phyloP scores from a whole-genome alignment of 2,329 filamentous ascomycete genomes.

The Aspergillus vadensis region DNA sequence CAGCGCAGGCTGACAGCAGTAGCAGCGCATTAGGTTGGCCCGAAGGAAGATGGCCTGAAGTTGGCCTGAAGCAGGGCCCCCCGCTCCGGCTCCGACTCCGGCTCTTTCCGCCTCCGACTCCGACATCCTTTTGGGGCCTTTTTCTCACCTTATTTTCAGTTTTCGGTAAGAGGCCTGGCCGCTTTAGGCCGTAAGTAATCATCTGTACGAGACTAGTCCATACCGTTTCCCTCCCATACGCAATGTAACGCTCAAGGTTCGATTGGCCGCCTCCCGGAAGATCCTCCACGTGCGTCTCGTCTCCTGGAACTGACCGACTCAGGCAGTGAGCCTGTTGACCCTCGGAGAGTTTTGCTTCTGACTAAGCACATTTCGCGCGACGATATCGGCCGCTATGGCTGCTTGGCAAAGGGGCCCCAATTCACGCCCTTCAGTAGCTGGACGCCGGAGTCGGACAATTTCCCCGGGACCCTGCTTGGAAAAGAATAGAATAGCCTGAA shows the following conservation, averaged over 20 bases:
- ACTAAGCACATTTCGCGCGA: not conserved
- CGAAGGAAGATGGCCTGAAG: not conserved
- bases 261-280: slow-evolving; percentile 24
- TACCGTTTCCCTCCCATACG: slow-evolving; percentile 2
- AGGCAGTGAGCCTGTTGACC: not conserved
- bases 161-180: not conserved
- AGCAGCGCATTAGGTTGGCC: not conserved
- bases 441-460: not conserved
- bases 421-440: not conserved
- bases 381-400: not conserved
- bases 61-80: not conserved
- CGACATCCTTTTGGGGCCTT: not conserved
- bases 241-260: slow-evolving; percentile 18
- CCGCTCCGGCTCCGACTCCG: slow-evolving; percentile 5
- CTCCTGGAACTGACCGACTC: not conserved
- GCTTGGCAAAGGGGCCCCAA: too few relatives aligned
- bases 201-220: not conserved
- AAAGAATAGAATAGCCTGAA: too few relatives aligned
- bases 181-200: not conserved
- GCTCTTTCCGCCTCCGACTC: not conserved
- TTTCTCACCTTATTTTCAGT: slow-evolving; percentile 1
- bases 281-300: slow-evolving; percentile 22
- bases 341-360: slow-evolving; percentile 3
- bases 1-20: not conserved
- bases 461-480: not conserved